Evolutionary conservation across 2,329 filamentous ascomycete genomes (phyloP), one percentile per base, ranked within the genome.

Genomic region (Plectosphaerella sp.): DNA sequence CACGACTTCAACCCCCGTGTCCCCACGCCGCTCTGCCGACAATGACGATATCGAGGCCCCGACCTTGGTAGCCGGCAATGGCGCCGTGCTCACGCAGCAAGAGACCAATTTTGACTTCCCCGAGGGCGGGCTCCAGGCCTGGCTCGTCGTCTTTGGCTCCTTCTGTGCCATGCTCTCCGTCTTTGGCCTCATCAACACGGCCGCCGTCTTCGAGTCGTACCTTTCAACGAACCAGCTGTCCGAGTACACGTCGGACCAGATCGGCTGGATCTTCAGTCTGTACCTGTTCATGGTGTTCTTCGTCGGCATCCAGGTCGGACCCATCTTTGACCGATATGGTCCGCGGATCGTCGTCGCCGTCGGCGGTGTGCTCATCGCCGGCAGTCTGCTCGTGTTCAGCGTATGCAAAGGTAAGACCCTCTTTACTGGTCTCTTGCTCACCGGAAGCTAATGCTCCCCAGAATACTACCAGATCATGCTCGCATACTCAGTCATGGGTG

Each of bases 191-290:
- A 84, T 91, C 75, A 88, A 89, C 67, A 82, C 80, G 54, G 77
- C 88, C n/a, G 88, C 87, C 35, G 86, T 87, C 1, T 88, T 92
- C 68, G 86, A 93, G 70, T 81, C 87, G 14, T 93, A 93, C 67
- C 80, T 95, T 55, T 77, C 82, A 33, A 79, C 76, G 18, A 75
- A 95, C 64, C 89, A 94, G 62, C 77, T 96, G 18, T 73, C 72
- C n/a, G 70, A 78, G 20, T 86, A 91, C 65, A 80, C 72, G 51
- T 77, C 86, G 11, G 85, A 84, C 4, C 77, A 81, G 49, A 85
- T 91, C 47, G 88, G 88, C n/a, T 96, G 91, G 91, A 89, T 96
- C 57, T 92, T 93, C 61, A 86, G 86, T 60, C 72, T 94, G 49
- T 93, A 91, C 64, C 77, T 89, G 28, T 95, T 94, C 63, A 73